Conservation (phyloP, 2,329 filamentous ascomycete genomes). For the Delphinella strobiligena region DNA sequence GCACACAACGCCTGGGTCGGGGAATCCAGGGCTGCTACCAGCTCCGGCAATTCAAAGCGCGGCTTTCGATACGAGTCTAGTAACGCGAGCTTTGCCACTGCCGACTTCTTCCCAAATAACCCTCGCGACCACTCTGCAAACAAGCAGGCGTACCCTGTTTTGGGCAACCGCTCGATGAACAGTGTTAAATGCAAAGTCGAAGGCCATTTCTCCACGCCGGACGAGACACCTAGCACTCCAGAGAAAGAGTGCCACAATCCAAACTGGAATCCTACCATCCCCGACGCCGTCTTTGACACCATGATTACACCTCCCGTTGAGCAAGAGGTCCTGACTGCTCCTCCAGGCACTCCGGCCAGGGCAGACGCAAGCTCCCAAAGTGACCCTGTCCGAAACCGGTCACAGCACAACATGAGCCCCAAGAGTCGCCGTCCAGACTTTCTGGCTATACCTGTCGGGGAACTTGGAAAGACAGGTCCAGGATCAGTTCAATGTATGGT, state of each 20-base stretch:
- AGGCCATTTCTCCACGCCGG: background rate
- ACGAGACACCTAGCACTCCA: constrained; percentile 10
- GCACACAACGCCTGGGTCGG: constrained; percentile 8
- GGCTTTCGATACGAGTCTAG: constrained; percentile 15
- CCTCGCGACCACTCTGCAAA: constrained; percentile 24
- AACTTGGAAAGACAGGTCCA: background rate
- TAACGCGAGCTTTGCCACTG: constrained; percentile 24
- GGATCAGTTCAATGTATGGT: background rate
- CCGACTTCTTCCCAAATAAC: constrained; percentile 27
- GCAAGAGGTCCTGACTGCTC: background rate
- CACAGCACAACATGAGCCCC: constrained; percentile 9
- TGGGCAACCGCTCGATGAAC: background rate
- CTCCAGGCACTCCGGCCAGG: background rate
- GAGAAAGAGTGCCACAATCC: constrained; percentile 13
- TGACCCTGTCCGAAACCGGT: constrained; percentile 8
- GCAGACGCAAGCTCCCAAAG: background rate
- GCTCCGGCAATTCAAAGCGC: constrained; percentile 6
- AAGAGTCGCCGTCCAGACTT: constrained; percentile 8
- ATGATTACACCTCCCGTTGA: constrained; percentile 3
- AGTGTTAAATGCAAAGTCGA: constrained; percentile 2
- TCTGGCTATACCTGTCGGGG: constrained; percentile 4
- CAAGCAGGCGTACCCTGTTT: constrained; percentile 17
- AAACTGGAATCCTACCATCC: constrained; percentile 13
- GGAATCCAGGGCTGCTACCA: constrained; percentile 4
- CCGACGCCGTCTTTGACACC: constrained; percentile 9